A percentile compares a stretch with the other conserved stretches of the same genome.
Conservation (phyloP, 495 filamentous ascomycete genomes). For the Mytilinidion resinicola region DNA sequence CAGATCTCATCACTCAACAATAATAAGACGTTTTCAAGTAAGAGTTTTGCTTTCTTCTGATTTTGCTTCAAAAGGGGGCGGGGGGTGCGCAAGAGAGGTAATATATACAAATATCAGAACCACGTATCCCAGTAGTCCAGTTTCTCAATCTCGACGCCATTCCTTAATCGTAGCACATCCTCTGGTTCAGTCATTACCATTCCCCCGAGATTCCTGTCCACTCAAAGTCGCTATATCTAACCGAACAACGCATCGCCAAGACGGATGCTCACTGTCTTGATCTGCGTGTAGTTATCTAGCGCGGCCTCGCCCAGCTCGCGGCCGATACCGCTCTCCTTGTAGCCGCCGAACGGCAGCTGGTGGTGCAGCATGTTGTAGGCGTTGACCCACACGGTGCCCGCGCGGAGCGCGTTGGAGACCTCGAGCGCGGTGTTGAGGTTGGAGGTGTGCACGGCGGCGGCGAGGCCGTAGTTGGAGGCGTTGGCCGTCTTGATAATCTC, state of each 20-base stretch:
- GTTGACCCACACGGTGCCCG: constrained; percentile 97
- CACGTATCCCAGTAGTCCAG: too few relatives aligned
- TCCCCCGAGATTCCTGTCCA: neutral
- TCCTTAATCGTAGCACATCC: constrained; percentile 1
- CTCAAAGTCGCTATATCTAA: constrained; percentile 19
- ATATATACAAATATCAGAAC: too few relatives aligned
- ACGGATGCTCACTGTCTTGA: constrained; percentile 60
- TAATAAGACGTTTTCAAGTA: too few relatives aligned
- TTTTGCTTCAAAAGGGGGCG: too few relatives aligned
- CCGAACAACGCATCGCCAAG: constrained; percentile 59
- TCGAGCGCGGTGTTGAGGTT: constrained; percentile 90
- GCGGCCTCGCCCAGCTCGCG: constrained; percentile 93
- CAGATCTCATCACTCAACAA: neutral
- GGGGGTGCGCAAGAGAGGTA: too few relatives aligned
- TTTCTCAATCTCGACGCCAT: neutral
- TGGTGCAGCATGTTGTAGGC: constrained; percentile 81
- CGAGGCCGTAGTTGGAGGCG: constrained; percentile 58
- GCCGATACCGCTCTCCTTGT: constrained; percentile 88
- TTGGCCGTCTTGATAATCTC: constrained; percentile 80
- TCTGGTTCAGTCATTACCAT: neutral
- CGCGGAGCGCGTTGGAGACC: constrained; percentile 71
- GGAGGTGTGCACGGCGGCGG: constrained; percentile 86
- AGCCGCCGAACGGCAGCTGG: constrained; percentile 83
- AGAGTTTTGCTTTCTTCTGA: too few relatives aligned
- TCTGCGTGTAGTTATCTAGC: constrained; percentile 85